phyloP scores from a whole-genome alignment of 345 rosid genomes.

The Xanthoceras sorbifolium region DNA sequence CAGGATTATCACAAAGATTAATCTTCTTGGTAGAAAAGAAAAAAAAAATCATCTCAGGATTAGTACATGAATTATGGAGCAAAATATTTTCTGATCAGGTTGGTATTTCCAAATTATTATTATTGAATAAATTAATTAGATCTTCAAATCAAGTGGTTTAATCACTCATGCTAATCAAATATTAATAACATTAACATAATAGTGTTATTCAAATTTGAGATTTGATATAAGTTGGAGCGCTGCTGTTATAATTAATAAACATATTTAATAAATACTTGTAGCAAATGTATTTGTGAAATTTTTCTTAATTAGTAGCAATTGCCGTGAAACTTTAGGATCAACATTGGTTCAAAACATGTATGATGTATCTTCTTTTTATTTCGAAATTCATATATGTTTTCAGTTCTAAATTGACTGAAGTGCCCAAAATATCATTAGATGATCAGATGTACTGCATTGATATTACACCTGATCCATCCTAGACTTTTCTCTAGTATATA shows the following conservation, averaged over 20 bases:
- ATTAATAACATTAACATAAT: neutral
- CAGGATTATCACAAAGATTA: too few relatives aligned
- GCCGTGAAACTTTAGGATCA: neutral
- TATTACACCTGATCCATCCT: neutral
- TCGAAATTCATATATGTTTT: too few relatives aligned
- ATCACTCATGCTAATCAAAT: neutral
- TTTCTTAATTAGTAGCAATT: neutral
- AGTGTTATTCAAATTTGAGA: neutral
- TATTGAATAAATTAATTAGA: neutral
- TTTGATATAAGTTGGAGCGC: neutral
- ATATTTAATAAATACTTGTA: neutral
- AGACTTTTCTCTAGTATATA: neutral
- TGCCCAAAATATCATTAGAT: neutral
- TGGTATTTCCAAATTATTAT: neutral
- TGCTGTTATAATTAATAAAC: neutral
- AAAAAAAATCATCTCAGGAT: too few relatives aligned
- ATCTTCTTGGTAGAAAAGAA: too few relatives aligned
- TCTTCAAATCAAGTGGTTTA: slow-evolving; percentile 4
- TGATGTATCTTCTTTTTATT: too few relatives aligned
- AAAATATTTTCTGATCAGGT: neutral
- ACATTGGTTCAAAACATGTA: too few relatives aligned
- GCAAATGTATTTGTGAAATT: neutral
- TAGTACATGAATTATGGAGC: neutral
- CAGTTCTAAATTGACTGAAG: too few relatives aligned
- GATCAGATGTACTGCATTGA: too few relatives aligned